Percentiles rank a stretch among this genome's conserved stretches.
phyloP scores from a whole-genome alignment of 148 eudicot species.

The Spergularia marina region DNA sequence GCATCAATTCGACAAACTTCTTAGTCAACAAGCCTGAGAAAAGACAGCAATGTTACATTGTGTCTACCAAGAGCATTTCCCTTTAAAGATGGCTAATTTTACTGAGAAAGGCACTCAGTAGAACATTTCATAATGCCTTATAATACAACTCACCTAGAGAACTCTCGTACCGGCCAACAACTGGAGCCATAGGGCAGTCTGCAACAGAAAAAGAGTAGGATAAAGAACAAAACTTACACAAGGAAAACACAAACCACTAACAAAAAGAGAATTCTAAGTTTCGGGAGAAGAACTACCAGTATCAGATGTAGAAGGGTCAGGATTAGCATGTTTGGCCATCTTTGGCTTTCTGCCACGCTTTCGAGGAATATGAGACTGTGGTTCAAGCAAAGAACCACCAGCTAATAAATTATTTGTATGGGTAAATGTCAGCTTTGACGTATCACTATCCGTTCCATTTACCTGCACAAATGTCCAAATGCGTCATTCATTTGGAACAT shows the following conservation, averaged over 20 bases:
- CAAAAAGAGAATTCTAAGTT: not conserved
- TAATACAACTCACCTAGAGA: conserved; percentile 23
- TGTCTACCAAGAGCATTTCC: not conserved
- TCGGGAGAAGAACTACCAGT: conserved; percentile 4
- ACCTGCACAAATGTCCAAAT: conserved; percentile 8
- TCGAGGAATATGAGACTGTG: not conserved
- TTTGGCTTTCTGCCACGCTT: conserved; percentile 26
- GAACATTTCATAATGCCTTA: not conserved
- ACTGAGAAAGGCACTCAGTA: not conserved
- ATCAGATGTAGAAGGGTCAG: conserved; percentile 20
- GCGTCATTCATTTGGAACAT: not conserved
- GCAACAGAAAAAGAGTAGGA: not conserved
- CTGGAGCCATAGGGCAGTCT: conserved; percentile 19
- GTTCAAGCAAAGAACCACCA: conserved; percentile 1
- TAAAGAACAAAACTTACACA: not conserved
- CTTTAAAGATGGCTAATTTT: not conserved
- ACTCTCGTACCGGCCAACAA: conserved; percentile 18
- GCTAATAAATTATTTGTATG: conserved; percentile 7
- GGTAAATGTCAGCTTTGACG: conserved; percentile 7
- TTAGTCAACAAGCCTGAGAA: conserved; percentile 21
- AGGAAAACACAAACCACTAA: not conserved
- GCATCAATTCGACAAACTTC: conserved; percentile 21
- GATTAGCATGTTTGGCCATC: not conserved
- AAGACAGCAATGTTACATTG: not conserved
- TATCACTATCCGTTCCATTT: conserved; percentile 9